phyloP scores from a whole-genome alignment of 805 yeast species.

The Yamadazyma akitaensis region DNA sequence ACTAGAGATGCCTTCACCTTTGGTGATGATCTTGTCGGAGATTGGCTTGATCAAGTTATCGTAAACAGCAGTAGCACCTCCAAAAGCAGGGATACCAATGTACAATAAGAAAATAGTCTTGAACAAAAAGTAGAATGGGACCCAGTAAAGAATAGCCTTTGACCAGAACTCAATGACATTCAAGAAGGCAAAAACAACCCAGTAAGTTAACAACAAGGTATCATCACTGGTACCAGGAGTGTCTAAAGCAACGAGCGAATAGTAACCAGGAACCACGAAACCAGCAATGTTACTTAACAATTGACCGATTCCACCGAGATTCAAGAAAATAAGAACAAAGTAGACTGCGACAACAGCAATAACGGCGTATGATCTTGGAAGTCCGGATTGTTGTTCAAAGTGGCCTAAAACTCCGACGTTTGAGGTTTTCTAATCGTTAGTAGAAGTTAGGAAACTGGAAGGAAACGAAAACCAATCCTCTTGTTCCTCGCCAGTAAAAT shows the following conservation, averaged over 20 bases:
- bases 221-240: conserved; percentile 72
- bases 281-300: conserved; percentile 90
- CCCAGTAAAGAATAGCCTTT: conserved; percentile 85
- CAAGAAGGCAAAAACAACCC: conserved; percentile 96
- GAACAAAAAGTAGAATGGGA: conserved; percentile 94
- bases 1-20: conserved; percentile 30
- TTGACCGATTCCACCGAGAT: conserved; percentile 94
- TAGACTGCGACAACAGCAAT: conserved; percentile 63
- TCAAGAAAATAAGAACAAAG: conserved; percentile 76
- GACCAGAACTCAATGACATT: conserved; percentile 96
- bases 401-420: conserved; percentile 30
- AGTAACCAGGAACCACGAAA: conserved; percentile 85
- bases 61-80: conserved; percentile 82
- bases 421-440: conserved; percentile 26
- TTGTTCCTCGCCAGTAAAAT: no score
- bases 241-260: conserved; percentile 79
- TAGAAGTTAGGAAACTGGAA: background rate
- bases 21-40: conserved; percentile 38
- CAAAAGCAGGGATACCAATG: conserved; percentile 81
- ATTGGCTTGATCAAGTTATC: conserved; percentile 63
- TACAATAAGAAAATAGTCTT: conserved; percentile 85
- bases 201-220: conserved; percentile 84
- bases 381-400: conserved; percentile 43
- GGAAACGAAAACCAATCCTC: no score
- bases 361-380: conserved; percentile 85